Conservation (phyloP, 2,329 filamentous ascomycete species). For the Aspergillus tubingensis region DNA sequence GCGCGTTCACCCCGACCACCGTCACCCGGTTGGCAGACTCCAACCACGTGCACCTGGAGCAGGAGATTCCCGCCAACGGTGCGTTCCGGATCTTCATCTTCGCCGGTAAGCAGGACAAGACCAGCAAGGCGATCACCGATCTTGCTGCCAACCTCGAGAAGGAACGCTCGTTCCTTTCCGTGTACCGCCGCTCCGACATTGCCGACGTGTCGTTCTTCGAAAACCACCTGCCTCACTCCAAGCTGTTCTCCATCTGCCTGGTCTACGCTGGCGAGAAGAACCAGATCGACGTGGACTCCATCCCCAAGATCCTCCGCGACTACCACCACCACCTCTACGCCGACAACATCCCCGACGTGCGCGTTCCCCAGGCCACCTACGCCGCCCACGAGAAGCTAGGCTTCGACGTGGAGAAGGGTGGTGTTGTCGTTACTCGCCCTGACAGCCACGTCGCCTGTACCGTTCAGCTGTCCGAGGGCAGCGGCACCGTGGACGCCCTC, state of each 20-base stretch:
- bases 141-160: slow-evolving; percentile 66
- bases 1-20: slow-evolving; percentile 73
- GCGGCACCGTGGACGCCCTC: slow-evolving; percentile 75
- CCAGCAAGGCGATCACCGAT: slow-evolving; percentile 66
- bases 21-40: slow-evolving; percentile 87
- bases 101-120: slow-evolving; percentile 66
- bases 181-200: slow-evolving; percentile 65
- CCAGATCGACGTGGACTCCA: slow-evolving; percentile 71
- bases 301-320: slow-evolving; percentile 69
- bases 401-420: slow-evolving; percentile 69
- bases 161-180: slow-evolving; percentile 70
- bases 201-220: slow-evolving; percentile 72
- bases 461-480: slow-evolving; percentile 71
- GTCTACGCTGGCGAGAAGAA: slow-evolving; percentile 69
- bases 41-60: slow-evolving; percentile 86
- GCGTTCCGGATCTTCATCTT: slow-evolving; percentile 86
- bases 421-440: slow-evolving; percentile 79
- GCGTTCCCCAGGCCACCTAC: slow-evolving; percentile 68
- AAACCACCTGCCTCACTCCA: slow-evolving; percentile 78
- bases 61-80: slow-evolving; percentile 85
- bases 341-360: slow-evolving; percentile 75
- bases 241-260: slow-evolving; percentile 77
- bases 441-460: slow-evolving; percentile 86
- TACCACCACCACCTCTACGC: slow-evolving; percentile 85
- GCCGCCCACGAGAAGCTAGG: slow-evolving; percentile 88